These are phyloP conservation scores for Vishniacozyma victoriae DNA, from an alignment of 768 basidiomycete species.

Conservation along the genomic window DNA sequence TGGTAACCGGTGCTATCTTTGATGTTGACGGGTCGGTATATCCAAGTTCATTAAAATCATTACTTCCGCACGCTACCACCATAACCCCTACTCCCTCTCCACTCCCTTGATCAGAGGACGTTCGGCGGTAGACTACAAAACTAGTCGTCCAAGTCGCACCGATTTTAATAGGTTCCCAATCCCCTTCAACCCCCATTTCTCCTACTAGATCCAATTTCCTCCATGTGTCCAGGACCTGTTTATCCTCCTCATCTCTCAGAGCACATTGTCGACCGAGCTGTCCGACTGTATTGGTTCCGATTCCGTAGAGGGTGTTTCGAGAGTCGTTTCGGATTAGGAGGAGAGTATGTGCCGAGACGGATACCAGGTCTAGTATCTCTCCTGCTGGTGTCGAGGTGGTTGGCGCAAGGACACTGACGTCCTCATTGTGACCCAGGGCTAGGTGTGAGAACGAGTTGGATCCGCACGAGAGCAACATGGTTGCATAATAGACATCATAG, in stretches of 20 bases:
- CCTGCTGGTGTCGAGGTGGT: conserved; percentile 8
- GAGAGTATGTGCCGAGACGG: conserved; percentile 76
- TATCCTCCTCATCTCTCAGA: conserved; percentile 51
- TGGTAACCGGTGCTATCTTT: neutral
- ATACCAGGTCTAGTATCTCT: conserved; percentile 54
- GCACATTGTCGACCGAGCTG: conserved; percentile 58
- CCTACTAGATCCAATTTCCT: conserved; percentile 35
- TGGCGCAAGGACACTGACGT: conserved; percentile 21
- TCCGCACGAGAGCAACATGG: conserved; percentile 32
- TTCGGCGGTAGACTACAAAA: conserved; percentile 58
- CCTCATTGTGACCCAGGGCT: conserved; percentile 26
- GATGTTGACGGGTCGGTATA: neutral
- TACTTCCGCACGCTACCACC: conserved; percentile 70
- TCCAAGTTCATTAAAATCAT: conserved; percentile 80
- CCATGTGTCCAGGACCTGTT: conserved; percentile 42
- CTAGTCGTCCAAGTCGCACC: conserved; percentile 79
- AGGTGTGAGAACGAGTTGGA: conserved; percentile 42
- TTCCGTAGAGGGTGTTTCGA: conserved; percentile 57
- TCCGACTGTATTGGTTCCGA: conserved; percentile 64
- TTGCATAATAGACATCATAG: too few relatives aligned
- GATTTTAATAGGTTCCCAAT: conserved; percentile 54
- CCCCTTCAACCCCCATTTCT: conserved; percentile 17
- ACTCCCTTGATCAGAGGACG: neutral
- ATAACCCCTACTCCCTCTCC: conserved; percentile 2
- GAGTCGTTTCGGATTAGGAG: conserved; percentile 53